phyloP scores from a whole-genome alignment of 495 filamentous ascomycete genomes.

The Tetracladium setigerum region DNA sequence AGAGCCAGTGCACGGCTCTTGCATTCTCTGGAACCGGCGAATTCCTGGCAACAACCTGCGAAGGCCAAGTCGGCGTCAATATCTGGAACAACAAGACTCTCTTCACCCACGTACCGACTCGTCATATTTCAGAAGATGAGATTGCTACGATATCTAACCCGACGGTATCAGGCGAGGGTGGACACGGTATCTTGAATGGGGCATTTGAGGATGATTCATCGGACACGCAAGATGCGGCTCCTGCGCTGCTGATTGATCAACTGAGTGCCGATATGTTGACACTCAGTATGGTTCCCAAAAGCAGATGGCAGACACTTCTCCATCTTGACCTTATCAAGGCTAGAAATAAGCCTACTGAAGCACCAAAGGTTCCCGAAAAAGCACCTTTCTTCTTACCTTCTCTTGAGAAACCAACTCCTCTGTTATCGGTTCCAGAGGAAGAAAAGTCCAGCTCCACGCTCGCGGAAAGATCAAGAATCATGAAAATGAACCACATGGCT shows the following conservation, averaged over 20 bases:
- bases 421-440: constrained; percentile 7
- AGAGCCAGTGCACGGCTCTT: constrained; percentile 68
- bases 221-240: constrained; percentile 34
- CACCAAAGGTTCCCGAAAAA: constrained; percentile 86
- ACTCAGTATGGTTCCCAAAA: constrained; percentile 79
- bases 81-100: constrained; percentile 91
- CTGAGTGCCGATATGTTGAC: constrained; percentile 75
- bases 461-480: constrained; percentile 45
- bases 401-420: constrained; percentile 33
- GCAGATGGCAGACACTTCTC: constrained; percentile 86
- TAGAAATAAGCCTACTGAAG: constrained; percentile 90
- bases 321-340: constrained; percentile 83
- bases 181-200: constrained; percentile 59
- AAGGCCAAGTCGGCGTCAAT: constrained; percentile 77
- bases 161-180: constrained; percentile 77
- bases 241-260: constrained; percentile 56
- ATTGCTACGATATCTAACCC: constrained; percentile 56
- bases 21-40: constrained; percentile 87
- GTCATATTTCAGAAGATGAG: constrained; percentile 68
- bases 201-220: constrained; percentile 54
- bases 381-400: constrained; percentile 94
- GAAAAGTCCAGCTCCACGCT: constrained; percentile 20
- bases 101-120: constrained; percentile 79
- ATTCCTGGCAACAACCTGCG: constrained; percentile 81
- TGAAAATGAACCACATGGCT: constrained; percentile 33